Percentiles rank a stretch among this genome's conserved stretches.
phyloP scores from a whole-genome alignment of 495 filamentous ascomycete species.

The Tetracladium setigerum region DNA sequence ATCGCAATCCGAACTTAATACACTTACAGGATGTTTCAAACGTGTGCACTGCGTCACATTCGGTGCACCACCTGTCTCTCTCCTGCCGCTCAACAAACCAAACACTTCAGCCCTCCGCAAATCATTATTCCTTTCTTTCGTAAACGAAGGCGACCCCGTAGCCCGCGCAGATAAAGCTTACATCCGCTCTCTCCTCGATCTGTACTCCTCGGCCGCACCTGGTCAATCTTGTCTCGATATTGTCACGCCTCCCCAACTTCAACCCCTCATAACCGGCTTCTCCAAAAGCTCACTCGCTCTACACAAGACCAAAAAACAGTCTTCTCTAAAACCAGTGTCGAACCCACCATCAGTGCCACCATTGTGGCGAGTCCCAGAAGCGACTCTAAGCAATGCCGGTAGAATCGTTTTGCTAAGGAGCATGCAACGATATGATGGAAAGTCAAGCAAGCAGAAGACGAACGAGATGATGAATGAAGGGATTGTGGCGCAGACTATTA shows the following conservation, averaged over 20 bases:
- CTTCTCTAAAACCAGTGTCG: conserved; percentile 2
- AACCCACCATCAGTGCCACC: conserved; percentile 15
- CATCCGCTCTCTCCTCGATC: conserved; percentile 58
- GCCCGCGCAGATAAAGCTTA: conserved; percentile 68
- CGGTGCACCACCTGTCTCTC: conserved; percentile 67
- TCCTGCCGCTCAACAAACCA: conserved; percentile 58
- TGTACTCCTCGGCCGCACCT: conserved; percentile 59
- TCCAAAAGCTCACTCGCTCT: conserved; percentile 11
- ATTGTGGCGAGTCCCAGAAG: conserved; percentile 55
- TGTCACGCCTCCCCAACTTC: conserved; percentile 3
- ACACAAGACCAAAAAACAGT: conserved; percentile 8
- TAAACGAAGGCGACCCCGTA: conserved; percentile 83
- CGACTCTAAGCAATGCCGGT: conserved; percentile 58
- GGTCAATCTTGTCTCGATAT: conserved; percentile 10
- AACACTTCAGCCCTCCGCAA: conserved; percentile 39
- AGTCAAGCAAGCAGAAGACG: conserved; percentile 6
- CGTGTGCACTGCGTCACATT: conserved; percentile 77
- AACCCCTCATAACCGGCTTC: conserved; percentile 7
- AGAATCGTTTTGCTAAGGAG: conserved; percentile 51
- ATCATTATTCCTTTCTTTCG: conserved; percentile 64
- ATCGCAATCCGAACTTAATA: conserved; percentile 56
- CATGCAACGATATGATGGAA: conserved; percentile 22
- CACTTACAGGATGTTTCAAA: conserved; percentile 60
- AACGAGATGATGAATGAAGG: conserved; percentile 28
- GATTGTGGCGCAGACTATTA: conserved; percentile 45